Base-by-base conservation (phyloP, 1,139 yeast genomes). In the Pichia sp. region DNA sequence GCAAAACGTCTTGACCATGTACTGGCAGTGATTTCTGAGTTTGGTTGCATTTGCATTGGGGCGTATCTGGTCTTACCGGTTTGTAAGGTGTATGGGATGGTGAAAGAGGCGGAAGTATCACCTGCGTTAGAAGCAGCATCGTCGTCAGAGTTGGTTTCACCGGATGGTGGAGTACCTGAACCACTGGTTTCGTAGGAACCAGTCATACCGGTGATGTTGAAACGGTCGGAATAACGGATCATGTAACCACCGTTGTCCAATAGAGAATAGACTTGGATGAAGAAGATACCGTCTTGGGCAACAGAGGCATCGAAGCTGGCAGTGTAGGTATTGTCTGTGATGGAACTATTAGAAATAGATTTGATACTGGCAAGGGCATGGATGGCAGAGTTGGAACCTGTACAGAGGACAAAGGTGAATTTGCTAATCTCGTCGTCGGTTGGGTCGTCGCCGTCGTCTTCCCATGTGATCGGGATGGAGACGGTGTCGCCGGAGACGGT, bases 1-100 rank as follows among this genome's bases (percentile, higher is more conserved):
- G 91, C 81, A 63, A 68, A 83, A 55, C 73, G 69, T 60, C 79
- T 73, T 2, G 80, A 62, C 86, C 88, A 84, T 3, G 83, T 68
- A 4, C 83, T 72, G 21, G 78, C 81, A 1, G 96, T 84, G 14
- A 88, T 80, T 9, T 67, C 72, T 2, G 85, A 62, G 4, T 83
- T 86, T 8, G 97, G 96, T 68, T 89, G 96, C 50, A 72, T 66
- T 68, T 89, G 96, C 96, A 90, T 89, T 43, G 96, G 96, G 1
- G 97, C 97, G 66, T 70, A 87, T 63, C 88, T 75, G 3, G 85
- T 77, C 42, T 55, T 66, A 34, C 95, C 95, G 0, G 95, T 85
- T 69, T 90, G 97, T 51, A 60, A 53, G 3, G 90, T 77, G 67
- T 89, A 90, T 4, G 90, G 74, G 9, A 87, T 74, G 40, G 72